Evolutionary conservation across 306 rosid genomes (phyloP), one percentile per base, ranked within the genome.

Genomic region (Acacia confusa): DNA sequence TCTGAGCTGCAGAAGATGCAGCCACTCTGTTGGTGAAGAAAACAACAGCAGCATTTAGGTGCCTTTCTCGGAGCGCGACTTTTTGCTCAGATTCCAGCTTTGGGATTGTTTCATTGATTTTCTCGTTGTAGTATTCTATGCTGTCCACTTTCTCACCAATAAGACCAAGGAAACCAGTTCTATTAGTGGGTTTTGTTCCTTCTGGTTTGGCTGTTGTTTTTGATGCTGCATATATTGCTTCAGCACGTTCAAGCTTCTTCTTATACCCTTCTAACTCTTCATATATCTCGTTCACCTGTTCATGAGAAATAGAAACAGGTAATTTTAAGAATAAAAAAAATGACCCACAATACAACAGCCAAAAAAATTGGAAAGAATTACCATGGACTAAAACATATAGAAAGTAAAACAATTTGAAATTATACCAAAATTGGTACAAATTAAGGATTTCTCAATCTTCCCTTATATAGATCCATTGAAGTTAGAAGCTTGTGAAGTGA

Each of bases 1-100:
- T 87, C 92, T 96, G 99, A 75, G 94, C 88, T 24, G 99, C 99
- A 74, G 97, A 86, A 74, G 97, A 93, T 61, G 99, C 98, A 78
- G 78, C 61, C 30, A 84, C 90, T 82, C 97, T 83, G 82, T 34
- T 87, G 6, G 87, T 86, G 91, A 96, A 92, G 81, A 96, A 92
- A 8, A 96, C 86, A 22, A 93, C 0, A 72, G 98, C 99, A n/a
- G 97, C 94, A 79, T 79, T 63, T 85, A 80, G 86, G 83, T 96
- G 99, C 87, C 92, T 96, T 78, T 93, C 98, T 80, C 92, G 86
- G 36, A 93, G 91, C 22, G 98, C 92, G 61, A 27, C 57, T 78
- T 96, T 96, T 69, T 90, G 98, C 83, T 96, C 98, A 10, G 93
- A 43, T 84, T 93, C 98, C 81, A 89, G 84, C 84, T 91, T 92